phyloP scores from a whole-genome alignment of 2,329 filamentous ascomycete species.

The Aureobasidium uvarum region DNA sequence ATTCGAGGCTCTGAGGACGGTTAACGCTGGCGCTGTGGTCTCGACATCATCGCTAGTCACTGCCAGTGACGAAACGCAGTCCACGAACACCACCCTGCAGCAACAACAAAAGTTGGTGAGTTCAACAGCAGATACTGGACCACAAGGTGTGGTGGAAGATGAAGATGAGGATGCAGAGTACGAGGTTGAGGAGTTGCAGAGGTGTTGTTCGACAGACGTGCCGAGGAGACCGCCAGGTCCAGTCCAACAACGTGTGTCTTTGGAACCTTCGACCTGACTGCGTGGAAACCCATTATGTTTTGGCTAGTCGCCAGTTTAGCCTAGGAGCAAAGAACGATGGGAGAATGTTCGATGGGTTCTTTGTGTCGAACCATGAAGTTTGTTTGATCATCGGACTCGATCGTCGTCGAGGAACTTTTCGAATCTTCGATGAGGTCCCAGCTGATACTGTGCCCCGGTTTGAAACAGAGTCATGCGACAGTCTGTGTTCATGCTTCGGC shows the following conservation, averaged over 20 bases:
- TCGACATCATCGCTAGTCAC: not conserved
- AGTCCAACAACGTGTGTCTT: not conserved
- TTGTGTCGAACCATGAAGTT: not conserved
- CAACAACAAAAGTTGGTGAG: not conserved
- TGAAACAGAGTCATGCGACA: not conserved
- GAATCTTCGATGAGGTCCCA: not conserved
- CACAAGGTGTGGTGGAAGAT: not conserved
- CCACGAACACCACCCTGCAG: not conserved
- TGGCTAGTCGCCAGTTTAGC: not conserved
- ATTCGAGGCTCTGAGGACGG: no score
- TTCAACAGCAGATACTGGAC: not conserved
- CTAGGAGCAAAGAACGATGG: not conserved
- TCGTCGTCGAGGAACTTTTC: not conserved
- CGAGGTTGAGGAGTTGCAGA: not conserved
- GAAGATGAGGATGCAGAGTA: conserved; percentile 1
- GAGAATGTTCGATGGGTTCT: not conserved
- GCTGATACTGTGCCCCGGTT: not conserved
- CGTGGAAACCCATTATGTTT: not conserved
- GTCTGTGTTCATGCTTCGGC: not conserved
- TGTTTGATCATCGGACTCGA: not conserved
- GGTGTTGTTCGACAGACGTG: not conserved
- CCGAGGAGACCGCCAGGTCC: not conserved
- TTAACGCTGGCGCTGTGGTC: not conserved
- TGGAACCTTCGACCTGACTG: not conserved
- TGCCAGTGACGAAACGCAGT: not conserved